phyloP scores from a whole-genome alignment of 805 yeast species.

The Saccharomycopsis selenospora region DNA sequence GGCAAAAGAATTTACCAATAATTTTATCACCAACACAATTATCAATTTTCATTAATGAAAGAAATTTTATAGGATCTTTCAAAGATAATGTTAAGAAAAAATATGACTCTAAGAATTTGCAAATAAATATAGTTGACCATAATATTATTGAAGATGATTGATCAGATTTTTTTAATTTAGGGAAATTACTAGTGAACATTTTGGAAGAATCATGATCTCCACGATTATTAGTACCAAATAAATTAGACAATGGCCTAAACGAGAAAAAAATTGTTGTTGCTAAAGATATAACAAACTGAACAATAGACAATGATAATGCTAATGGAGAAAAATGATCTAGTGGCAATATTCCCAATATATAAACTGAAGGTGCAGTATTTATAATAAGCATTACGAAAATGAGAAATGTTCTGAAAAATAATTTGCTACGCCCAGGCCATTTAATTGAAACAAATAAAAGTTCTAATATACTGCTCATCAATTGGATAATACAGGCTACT shows the following conservation, averaged over 20 bases:
- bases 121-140: conserved; percentile 84
- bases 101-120: conserved; percentile 87
- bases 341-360: conserved; percentile 75
- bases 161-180: conserved; percentile 73
- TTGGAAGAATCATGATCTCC: conserved; percentile 88
- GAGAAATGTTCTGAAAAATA: conserved; percentile 78
- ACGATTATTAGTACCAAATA: conserved; percentile 72
- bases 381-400: conserved; percentile 54
- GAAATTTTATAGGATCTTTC: conserved; percentile 89
- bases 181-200: conserved; percentile 88
- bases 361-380: conserved; percentile 81
- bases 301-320: conserved; percentile 72
- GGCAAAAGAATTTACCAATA: conserved; percentile 70
- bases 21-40: conserved; percentile 94
- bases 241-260: conserved; percentile 90
- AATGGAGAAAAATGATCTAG: conserved; percentile 56
- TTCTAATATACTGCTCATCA: conserved; percentile 82
- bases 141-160: conserved; percentile 92
- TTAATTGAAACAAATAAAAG: conserved; percentile 94
- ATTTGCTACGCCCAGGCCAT: conserved; percentile 99
- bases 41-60: conserved; percentile 69
- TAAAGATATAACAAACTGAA: conserved; percentile 82
- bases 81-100: conserved; percentile 81
- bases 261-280: conserved; percentile 77
- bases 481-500: conserved; percentile 73